phyloP scores from a whole-genome alignment of 331 rosid species.

The Prunus yedoensis region DNA sequence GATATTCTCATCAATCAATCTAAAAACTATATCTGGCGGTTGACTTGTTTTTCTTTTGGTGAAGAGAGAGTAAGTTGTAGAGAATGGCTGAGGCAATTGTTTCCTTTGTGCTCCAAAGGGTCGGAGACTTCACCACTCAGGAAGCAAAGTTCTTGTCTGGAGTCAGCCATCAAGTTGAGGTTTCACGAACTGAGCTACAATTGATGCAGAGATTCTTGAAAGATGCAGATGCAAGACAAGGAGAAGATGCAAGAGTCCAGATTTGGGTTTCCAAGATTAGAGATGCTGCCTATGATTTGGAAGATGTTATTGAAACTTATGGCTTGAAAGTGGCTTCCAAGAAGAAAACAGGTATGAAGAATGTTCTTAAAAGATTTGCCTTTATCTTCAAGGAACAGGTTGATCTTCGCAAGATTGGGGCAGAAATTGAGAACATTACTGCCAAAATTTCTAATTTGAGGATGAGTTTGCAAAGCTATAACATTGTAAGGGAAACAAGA shows the following conservation, averaged over 20 bases:
- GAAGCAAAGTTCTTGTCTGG: neutral
- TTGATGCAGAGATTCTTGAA: neutral
- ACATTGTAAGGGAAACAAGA: neutral
- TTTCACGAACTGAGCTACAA: neutral
- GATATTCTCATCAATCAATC: too few species aligned
- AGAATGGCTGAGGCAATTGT: neutral
- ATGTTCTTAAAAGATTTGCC: neutral
- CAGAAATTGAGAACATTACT: conserved; percentile 1
- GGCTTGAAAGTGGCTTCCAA: neutral
- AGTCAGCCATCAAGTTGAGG: neutral
- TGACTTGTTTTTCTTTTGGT: too few species aligned
- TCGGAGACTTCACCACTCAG: neutral
- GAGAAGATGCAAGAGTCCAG: neutral
- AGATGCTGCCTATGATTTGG: conserved; percentile 23
- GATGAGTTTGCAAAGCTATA: neutral
- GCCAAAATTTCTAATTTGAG: neutral
- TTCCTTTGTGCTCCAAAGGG: neutral
- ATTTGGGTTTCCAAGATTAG: neutral
- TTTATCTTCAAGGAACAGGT: neutral
- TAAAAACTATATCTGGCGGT: too few species aligned
- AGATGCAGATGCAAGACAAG: conserved; percentile 15
- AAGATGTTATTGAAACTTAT: conserved; percentile 12
- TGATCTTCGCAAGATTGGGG: neutral
- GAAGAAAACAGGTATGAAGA: neutral
- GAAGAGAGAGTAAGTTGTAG: too few species aligned